Evolutionary conservation across 1,284 basidiomycete species (phyloP), one percentile per base, ranked within the genome.

Genomic region (Pterulicium gracile): DNA sequence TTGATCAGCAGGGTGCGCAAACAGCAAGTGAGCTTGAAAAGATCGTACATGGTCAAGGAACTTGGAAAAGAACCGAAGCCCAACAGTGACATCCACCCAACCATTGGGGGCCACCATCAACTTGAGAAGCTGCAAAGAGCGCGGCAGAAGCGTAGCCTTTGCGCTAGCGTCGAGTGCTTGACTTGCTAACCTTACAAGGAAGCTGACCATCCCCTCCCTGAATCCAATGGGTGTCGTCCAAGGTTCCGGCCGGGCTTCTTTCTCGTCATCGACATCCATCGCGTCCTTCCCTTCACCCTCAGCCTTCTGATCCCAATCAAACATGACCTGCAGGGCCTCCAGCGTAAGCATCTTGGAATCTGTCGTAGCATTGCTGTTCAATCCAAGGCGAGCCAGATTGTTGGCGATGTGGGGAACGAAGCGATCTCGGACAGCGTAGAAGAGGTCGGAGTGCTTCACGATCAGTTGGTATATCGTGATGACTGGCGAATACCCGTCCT

Each of bases 401-500:
- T 88, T 88, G 50, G 94, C 88, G 66, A 99, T 93, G 59, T 96
- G 89, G 0, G 93, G 89, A n/a, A 98, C 79, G 62, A 98, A 98
- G 24, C 97, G 70, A 13, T 91, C 88, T 40, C 96, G 85, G 50
- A 92, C 89, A 44, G 89, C 82, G 68, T 89, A 98, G 70, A 98
- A 99, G 3, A 97, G 73, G 48, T 92, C 79, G 1, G 88, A 81
- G 54, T 98, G 92, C 50, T 92, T 88, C 50, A 93, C 84, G 47
- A 99, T 84, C 48, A 98, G 78, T 53, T 93, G 86, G 61, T 97
- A 95, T 45, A 98, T 89, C 50, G 86, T 83, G 52, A 88, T 79
- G 43, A 94, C 79, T 56, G 95, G 90, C 23, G 85, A 77, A 41
- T 89, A 78, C 13, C 88, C 88, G 59, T 98, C 96, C 62, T 99